These are phyloP conservation scores for Dimocarpus longan DNA, from an alignment of 345 rosid genomes.

Conservation along the genomic window DNA sequence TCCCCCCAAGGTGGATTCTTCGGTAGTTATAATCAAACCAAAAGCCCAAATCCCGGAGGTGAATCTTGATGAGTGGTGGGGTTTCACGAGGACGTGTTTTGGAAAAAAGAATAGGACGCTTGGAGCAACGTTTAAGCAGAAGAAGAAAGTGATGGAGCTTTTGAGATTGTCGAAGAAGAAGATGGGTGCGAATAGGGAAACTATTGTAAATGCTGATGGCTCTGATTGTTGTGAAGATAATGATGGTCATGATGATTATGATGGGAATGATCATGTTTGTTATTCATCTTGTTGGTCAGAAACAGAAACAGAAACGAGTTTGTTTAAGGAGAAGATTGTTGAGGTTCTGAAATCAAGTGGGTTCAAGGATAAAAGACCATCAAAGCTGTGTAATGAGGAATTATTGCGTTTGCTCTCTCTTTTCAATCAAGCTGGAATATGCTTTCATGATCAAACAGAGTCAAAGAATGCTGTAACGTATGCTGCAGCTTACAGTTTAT, in stretches of 20 bases:
- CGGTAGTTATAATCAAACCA: slow-evolving; percentile 73
- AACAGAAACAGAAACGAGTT: slow-evolving; percentile 40
- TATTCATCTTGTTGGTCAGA: slow-evolving; percentile 29
- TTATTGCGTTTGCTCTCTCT: slow-evolving; percentile 61
- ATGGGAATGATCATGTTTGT: slow-evolving; percentile 17
- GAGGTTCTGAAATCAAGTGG: slow-evolving; percentile 49
- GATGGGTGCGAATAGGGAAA: slow-evolving; percentile 7
- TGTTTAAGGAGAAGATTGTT: slow-evolving; percentile 59
- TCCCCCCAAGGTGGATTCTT: slow-evolving; percentile 87
- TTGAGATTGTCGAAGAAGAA: slow-evolving; percentile 36
- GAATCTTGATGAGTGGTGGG: slow-evolving; percentile 69
- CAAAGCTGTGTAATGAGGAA: slow-evolving; percentile 64
- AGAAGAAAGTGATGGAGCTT: slow-evolving; percentile 77
- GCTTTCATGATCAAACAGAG: slow-evolving; percentile 46
- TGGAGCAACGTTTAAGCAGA: slow-evolving; percentile 90
- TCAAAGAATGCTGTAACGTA: slow-evolving; percentile 21
- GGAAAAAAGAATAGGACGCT: slow-evolving; percentile 84
- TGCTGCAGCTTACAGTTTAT: slow-evolving; percentile 23
- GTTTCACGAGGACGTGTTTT: slow-evolving; percentile 79
- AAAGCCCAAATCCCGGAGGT: slow-evolving; percentile 61
- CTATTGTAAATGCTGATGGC: not conserved
- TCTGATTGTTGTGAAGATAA: slow-evolving; percentile 10
- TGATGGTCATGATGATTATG: slow-evolving; percentile 25
- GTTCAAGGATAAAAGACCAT: slow-evolving; percentile 80
- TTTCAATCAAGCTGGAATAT: slow-evolving; percentile 71